Evolutionary conservation across 495 filamentous ascomycete species (phyloP), one percentile per base, ranked within the genome.

Genomic region (Penicillium bialowiezense): DNA sequence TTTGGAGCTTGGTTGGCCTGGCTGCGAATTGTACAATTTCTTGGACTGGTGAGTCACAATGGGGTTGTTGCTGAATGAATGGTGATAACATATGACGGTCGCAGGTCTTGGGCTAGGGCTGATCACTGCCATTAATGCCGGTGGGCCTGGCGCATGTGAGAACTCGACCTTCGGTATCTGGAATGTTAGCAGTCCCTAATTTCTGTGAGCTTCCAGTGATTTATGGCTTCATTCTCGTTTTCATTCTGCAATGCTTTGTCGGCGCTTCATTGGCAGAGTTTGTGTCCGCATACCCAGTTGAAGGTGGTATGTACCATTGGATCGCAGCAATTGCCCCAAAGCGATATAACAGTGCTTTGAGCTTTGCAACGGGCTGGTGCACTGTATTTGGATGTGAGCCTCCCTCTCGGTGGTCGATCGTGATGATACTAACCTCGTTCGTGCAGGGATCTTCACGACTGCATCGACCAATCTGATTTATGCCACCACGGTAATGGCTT

Each of bases 261-360:
- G 73, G 64, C 0, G 71, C 78, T 1, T 79, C 76, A 0, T 67
- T 81, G 55, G 77, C 78, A 12, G 78, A 79, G 56, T 79, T 79
- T 55, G 77, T 77, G 28, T 74, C 68, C 2, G 73, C 75, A 28
- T 80, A 77, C 44, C 76, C 76, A 2, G 63, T 69, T 24, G 71
- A 74, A 21, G 76, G 76, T 29, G 76, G 76, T 13, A 78, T 80
- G 60, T 81, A 81, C 36, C 74, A 73, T 23, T 81, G 77, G 77
- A 76, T 78, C 39, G 74, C 74, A 0, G 73, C 78, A 0, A 68
- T 81, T 29, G 73, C 78, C 6, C 79, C 79, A 1, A 63, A 58
- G 21, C 56, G 60, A 42, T 68, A 63, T 21, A 71, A 64, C 31
- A 65, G 59, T 37, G 35, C 64, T n/a, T 41, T 73, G 45, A 69